Evolutionary conservation across 2,329 filamentous ascomycete genomes (phyloP).

Genomic region (Nemania bipapillata): DNA sequence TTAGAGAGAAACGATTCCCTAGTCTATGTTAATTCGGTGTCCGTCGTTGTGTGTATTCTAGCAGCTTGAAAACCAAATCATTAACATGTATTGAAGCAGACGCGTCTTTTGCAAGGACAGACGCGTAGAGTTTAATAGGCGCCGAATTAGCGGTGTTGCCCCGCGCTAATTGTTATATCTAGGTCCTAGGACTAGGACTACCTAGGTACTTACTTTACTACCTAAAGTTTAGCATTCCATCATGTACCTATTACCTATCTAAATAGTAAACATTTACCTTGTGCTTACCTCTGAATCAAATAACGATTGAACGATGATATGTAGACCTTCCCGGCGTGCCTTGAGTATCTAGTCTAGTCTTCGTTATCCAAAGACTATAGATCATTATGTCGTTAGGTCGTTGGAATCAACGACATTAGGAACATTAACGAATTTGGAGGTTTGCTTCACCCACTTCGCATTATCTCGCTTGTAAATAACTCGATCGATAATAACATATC

Average conservation of each 20-base stretch:
- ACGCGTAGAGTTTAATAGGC: conserved; percentile 35
- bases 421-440: conserved; percentile 11
- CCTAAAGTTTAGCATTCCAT: too few species aligned
- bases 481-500: conserved; percentile 27
- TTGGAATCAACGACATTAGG: not conserved
- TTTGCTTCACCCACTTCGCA: conserved; percentile 15
- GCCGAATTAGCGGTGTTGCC: conserved; percentile 6
- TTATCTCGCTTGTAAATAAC: conserved; percentile 25
- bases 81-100: not conserved
- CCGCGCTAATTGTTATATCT: conserved; percentile 23
- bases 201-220: too few species aligned
- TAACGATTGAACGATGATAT: too few species aligned
- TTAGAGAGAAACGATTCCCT: not conserved
- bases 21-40: conserved; percentile 18
- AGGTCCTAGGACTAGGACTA: too few species aligned
- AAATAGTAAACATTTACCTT: not conserved
- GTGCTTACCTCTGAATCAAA: too few species aligned
- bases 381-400: not conserved
- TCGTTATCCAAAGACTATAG: not conserved
- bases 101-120: conserved; percentile 28
- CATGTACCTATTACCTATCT: too few species aligned
- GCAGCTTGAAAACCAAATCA: conserved; percentile 1
- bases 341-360: too few species aligned
- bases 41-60: conserved; percentile 27
- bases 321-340: too few species aligned